A percentile compares a stretch with the other conserved stretches of the same genome.
Conservation (phyloP, 306 rosid genomes). For the Dalbergia oliveri region DNA sequence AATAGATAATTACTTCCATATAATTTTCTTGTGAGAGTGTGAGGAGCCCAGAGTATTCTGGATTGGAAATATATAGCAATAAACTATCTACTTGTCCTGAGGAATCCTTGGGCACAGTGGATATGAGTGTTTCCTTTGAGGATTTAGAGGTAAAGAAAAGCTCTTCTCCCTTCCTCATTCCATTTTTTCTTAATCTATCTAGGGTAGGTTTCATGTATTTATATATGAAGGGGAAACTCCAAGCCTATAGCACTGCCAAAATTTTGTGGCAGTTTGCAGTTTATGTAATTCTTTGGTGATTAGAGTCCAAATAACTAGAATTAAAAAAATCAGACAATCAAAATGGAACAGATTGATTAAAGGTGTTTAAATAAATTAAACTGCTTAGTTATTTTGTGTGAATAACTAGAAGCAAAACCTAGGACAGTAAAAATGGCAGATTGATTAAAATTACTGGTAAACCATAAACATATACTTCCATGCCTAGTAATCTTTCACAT, state of each 20-base stretch:
- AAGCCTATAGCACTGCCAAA: background rate
- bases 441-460: too few relatives aligned
- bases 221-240: background rate
- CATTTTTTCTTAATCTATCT: conserved; percentile 2
- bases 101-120: conserved; percentile 13
- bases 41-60: background rate
- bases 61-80: conserved; percentile 5
- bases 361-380: too few relatives aligned
- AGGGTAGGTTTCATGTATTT: background rate
- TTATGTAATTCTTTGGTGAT: too few relatives aligned
- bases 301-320: too few relatives aligned
- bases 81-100: conserved; percentile 14
- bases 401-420: too few relatives aligned
- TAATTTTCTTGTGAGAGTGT: conserved; percentile 9
- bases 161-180: conserved; percentile 2
- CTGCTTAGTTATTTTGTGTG: too few relatives aligned
- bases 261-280: too few relatives aligned
- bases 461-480: background rate
- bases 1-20: background rate
- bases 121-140: conserved; percentile 3
- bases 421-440: too few relatives aligned
- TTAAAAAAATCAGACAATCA: too few relatives aligned
- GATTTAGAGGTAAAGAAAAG: conserved; percentile 9
- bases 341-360: too few relatives aligned
- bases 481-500: background rate